These are phyloP conservation scores for Podospora anserina DNA, from an alignment of 495 filamentous ascomycete species.

Conservation along the genomic window DNA sequence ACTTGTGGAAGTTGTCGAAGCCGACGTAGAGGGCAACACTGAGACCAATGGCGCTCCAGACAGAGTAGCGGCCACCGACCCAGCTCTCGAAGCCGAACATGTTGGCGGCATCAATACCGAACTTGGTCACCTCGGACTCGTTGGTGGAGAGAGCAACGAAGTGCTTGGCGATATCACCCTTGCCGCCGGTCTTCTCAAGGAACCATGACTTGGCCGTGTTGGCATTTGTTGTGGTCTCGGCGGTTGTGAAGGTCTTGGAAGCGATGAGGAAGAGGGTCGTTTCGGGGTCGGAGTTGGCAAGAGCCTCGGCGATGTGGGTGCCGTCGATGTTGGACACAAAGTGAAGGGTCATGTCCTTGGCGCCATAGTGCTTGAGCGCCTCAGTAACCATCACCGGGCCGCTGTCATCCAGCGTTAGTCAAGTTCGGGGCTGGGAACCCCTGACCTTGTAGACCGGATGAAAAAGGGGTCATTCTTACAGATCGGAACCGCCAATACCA, in stretches of 20 bases:
- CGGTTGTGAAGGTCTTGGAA: slow-evolving; percentile 99
- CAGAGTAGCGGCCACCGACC: slow-evolving; percentile 97
- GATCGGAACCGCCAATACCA: slow-evolving; percentile 96
- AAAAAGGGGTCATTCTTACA: slow-evolving; percentile 56
- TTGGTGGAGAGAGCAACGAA: slow-evolving; percentile 98
- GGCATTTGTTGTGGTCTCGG: slow-evolving; percentile 94
- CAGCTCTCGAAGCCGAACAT: slow-evolving; percentile 99
- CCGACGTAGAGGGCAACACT: slow-evolving; percentile 93
- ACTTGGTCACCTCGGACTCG: slow-evolving; percentile 90
- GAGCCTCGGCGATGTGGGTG: slow-evolving; percentile 93
- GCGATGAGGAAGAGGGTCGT: slow-evolving; percentile 96
- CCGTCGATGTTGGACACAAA: slow-evolving; percentile 99
- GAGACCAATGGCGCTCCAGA: slow-evolving; percentile 97
- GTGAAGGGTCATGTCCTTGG: slow-evolving; percentile 80
- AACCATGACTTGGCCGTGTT: slow-evolving; percentile 97
- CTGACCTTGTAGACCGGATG: neutral
- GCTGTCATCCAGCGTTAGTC: slow-evolving; percentile 42
- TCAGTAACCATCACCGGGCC: slow-evolving; percentile 99
- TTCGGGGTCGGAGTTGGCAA: slow-evolving; percentile 84
- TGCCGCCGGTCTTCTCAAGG: slow-evolving; percentile 68
- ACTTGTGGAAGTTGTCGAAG: slow-evolving; percentile 95
- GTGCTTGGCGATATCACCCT: slow-evolving; percentile 93
- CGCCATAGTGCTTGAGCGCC: slow-evolving; percentile 89
- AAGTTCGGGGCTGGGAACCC: neutral
- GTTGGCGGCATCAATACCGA: slow-evolving; percentile 95